These are phyloP conservation scores for Withania somnifera DNA, from an alignment of 305 asterid species.

Conservation along the genomic window DNA sequence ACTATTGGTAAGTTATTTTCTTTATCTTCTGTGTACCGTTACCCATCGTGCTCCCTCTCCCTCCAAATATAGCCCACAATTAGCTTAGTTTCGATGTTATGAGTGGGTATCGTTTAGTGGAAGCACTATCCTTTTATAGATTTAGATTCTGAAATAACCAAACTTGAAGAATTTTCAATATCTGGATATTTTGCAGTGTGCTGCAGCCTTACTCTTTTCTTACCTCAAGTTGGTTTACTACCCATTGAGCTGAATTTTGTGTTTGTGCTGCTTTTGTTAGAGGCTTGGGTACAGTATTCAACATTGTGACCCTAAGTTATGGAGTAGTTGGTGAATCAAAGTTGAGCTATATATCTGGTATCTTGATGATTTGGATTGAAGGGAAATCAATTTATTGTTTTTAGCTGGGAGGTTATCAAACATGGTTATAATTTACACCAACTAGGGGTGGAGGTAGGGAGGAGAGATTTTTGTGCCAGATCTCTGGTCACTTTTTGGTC, in stretches of 20 bases:
- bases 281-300: neutral
- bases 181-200: neutral
- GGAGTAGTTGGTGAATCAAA: neutral
- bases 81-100: neutral
- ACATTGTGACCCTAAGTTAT: neutral
- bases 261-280: neutral
- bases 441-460: neutral
- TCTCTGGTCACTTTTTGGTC: neutral
- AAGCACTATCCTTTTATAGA: neutral
- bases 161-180: neutral
- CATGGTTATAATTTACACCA: neutral
- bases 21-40: neutral
- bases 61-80: neutral
- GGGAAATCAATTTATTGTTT: neutral
- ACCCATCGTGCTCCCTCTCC: neutral
- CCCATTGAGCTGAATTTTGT: neutral
- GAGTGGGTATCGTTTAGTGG: neutral
- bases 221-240: neutral
- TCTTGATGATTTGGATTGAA: neutral
- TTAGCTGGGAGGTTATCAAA: neutral
- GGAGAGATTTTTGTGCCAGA: neutral
- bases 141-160: neutral
- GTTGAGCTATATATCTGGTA: neutral
- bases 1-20: slow-evolving; percentile 34
- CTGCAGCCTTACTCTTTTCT: neutral